Evolutionary conservation across 495 filamentous ascomycete genomes (phyloP).

Genomic region (Clavariopsis aquatica): DNA sequence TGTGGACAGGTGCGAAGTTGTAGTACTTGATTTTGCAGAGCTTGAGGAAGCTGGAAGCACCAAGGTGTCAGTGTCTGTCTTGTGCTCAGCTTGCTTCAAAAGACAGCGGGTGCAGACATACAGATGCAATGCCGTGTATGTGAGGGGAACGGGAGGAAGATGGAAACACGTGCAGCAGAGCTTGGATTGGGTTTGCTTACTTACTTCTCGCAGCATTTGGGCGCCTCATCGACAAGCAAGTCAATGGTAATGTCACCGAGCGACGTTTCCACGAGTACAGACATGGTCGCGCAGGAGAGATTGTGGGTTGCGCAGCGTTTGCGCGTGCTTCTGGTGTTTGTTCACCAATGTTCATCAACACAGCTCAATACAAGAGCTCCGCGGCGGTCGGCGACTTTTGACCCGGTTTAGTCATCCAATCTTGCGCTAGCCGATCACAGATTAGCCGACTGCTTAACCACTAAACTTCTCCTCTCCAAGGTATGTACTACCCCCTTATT

Average conservation of each 20-base stretch:
- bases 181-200: constrained; percentile 39
- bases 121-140: constrained; percentile 12
- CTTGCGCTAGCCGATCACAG: not conserved
- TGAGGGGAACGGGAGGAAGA: constrained; percentile 13
- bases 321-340: not conserved
- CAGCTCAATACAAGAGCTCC: not conserved
- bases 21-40: constrained; percentile 98
- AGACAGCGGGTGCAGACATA: constrained; percentile 27
- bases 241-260: constrained; percentile 93
- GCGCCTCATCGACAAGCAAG: constrained; percentile 80
- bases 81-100: constrained; percentile 46
- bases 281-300: constrained; percentile 51
- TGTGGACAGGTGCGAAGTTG: constrained; percentile 89
- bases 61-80: constrained; percentile 55
- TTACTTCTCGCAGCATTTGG: constrained; percentile 89
- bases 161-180: constrained; percentile 1
- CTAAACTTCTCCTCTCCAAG: not conserved
- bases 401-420: too few species aligned
- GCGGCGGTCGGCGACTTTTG: too few species aligned
- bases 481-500: too few species aligned
- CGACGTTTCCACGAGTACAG: constrained; percentile 87
- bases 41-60: constrained; percentile 78
- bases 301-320: constrained; percentile 6
- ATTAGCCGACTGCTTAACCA: not conserved
- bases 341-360: not conserved